Conservation (phyloP, 2,329 filamentous ascomycete species). For the Orbilia oligospora region DNA sequence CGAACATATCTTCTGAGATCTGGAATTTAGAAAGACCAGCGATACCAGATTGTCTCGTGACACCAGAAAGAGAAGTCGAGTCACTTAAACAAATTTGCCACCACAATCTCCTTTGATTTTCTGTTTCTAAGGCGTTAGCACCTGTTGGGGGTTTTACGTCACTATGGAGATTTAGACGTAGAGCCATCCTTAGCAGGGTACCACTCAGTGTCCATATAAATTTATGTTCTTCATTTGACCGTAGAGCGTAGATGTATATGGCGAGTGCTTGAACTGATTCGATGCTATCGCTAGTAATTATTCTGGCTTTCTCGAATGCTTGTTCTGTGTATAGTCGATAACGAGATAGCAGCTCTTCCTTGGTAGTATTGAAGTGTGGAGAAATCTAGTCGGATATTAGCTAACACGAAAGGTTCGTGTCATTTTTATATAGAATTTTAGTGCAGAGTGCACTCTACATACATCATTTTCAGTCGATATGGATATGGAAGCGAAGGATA, state of each 20-base stretch:
- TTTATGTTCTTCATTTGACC: conserved; percentile 68
- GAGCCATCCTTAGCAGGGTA: conserved; percentile 73
- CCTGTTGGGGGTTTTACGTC: conserved; percentile 72
- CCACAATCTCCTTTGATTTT: conserved; percentile 75
- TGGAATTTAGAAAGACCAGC: conserved; percentile 76
- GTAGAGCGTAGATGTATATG: conserved; percentile 72
- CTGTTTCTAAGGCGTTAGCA: conserved; percentile 74
- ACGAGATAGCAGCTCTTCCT: conserved; percentile 68
- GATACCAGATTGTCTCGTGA: conserved; percentile 71
- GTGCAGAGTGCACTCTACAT: conserved; percentile 13
- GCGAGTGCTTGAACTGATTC: conserved; percentile 73
- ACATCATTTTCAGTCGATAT: conserved; percentile 65
- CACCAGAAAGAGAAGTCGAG: conserved; percentile 72
- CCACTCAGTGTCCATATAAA: conserved; percentile 74
- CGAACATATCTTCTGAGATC: conserved; percentile 73
- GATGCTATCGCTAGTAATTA: conserved; percentile 72
- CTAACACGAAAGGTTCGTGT: conserved; percentile 2
- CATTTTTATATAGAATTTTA: neutral
- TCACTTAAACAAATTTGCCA: conserved; percentile 76
- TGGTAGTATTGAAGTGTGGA: conserved; percentile 67
- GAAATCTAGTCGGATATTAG: conserved; percentile 66
- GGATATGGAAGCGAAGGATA: conserved; percentile 73
- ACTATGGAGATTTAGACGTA: conserved; percentile 74
- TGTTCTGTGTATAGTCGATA: conserved; percentile 73
- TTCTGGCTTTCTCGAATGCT: conserved; percentile 72